phyloP scores from a whole-genome alignment of 2,329 filamentous ascomycete genomes.

The Pestalotiopsis sp. region DNA sequence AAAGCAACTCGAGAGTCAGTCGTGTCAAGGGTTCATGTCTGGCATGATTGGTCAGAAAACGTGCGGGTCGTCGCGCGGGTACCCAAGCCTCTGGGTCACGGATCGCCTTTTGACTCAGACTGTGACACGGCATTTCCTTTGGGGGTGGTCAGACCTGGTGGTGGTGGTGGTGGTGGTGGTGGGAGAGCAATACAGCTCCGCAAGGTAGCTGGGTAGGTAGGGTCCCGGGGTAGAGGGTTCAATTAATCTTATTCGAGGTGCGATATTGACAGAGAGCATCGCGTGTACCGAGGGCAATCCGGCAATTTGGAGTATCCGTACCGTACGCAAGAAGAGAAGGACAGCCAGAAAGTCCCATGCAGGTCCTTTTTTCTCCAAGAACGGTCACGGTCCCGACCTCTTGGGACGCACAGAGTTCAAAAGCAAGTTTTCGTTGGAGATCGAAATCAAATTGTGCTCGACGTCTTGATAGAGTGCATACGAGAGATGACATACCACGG shows the following conservation, averaged over 20 bases:
- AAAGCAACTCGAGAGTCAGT: not conserved
- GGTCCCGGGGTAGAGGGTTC: too few species aligned
- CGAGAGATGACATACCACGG: not conserved
- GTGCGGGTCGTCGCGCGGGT: not conserved
- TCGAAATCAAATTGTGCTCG: not conserved
- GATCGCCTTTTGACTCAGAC: not conserved
- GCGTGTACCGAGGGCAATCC: not conserved
- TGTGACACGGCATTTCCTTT: conserved; percentile 4
- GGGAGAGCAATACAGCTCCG: too few species aligned
- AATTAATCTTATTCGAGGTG: too few species aligned
- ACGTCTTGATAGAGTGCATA: not conserved
- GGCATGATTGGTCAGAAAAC: conserved; percentile 6
- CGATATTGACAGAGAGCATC: not conserved
- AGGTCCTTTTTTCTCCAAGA: not conserved
- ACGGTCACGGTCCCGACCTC: not conserved
- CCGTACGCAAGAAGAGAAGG: not conserved
- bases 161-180: not conserved
- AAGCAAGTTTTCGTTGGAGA: not conserved
- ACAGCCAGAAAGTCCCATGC: conserved; percentile 4
- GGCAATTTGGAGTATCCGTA: not conserved
- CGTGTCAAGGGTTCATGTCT: not conserved
- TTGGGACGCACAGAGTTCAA: not conserved
- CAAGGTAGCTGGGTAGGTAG: too few species aligned
- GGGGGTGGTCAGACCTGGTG: not conserved
- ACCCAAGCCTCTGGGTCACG: conserved; percentile 10